Evolutionary conservation across 2,329 filamentous ascomycete species (phyloP).

Genomic region (Aplosporella prunicola): DNA sequence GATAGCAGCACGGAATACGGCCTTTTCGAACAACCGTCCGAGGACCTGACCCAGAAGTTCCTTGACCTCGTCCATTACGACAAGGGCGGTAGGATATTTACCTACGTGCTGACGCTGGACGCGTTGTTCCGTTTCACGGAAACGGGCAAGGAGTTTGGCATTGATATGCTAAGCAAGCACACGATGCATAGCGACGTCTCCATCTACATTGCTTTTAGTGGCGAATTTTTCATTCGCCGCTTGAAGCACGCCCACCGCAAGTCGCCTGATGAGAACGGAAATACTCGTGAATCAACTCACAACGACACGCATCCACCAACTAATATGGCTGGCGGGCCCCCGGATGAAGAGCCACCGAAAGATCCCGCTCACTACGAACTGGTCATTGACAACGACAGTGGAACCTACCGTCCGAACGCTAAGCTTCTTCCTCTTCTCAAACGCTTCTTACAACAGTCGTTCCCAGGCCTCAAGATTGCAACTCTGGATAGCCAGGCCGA

Average conservation of each 20-base stretch:
- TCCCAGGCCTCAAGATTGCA: constrained; percentile 66
- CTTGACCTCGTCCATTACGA: constrained; percentile 80
- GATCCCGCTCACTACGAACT: constrained; percentile 65
- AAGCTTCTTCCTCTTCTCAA: constrained; percentile 63
- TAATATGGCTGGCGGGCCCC: constrained; percentile 39
- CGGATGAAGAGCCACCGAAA: constrained; percentile 34
- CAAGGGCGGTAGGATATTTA: constrained; percentile 77
- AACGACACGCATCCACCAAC: constrained; percentile 42
- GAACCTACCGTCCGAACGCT: constrained; percentile 83
- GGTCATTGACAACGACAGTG: constrained; percentile 89
- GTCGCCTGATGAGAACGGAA: constrained; percentile 22
- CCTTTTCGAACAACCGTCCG: constrained; percentile 53
- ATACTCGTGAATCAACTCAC: constrained; percentile 10
- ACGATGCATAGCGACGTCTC: constrained; percentile 94
- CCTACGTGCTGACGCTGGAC: constrained; percentile 84
- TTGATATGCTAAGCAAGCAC: constrained; percentile 88
- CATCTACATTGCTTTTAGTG: constrained; percentile 82
- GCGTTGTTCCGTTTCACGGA: constrained; percentile 84
- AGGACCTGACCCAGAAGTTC: constrained; percentile 68
- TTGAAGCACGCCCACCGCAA: constrained; percentile 42
- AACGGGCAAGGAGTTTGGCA: constrained; percentile 89
- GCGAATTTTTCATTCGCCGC: constrained; percentile 83
- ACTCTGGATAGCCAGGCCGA: constrained; percentile 65
- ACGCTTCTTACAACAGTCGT: constrained; percentile 59
- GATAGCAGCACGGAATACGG: constrained; percentile 67